Percentiles rank a stretch among this genome's conserved stretches.
Conservation (phyloP, 352 stramenopile species). For the Hyaloperonospora brassicae region DNA sequence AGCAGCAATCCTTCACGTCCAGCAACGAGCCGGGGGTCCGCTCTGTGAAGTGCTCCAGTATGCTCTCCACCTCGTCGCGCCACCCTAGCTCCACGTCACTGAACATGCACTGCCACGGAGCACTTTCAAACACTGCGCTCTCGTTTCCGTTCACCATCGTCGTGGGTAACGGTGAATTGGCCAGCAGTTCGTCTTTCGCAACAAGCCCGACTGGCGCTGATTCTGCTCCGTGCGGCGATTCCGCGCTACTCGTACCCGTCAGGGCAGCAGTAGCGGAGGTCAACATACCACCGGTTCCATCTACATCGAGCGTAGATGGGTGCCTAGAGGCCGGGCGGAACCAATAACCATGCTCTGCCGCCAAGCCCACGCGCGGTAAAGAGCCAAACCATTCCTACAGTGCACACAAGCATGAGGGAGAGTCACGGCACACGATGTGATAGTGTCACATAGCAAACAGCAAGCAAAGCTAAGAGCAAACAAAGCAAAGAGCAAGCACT, state of each 20-base stretch:
- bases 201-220: background rate
- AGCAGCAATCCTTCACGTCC: slow-evolving; percentile 81
- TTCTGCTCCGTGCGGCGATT: slow-evolving; percentile 10
- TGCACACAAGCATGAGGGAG: slow-evolving; percentile 5
- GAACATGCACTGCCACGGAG: slow-evolving; percentile 77
- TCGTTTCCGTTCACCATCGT: slow-evolving; percentile 10
- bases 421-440: background rate
- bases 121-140: slow-evolving; percentile 16
- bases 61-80: slow-evolving; percentile 69
- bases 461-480: too few relatives aligned
- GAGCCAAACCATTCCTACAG: slow-evolving; percentile 76
- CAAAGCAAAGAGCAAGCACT: too few relatives aligned
- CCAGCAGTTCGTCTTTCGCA: slow-evolving; percentile 15
- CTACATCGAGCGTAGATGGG: slow-evolving; percentile 17
- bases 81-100: slow-evolving; percentile 75
- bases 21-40: slow-evolving; percentile 78
- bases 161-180: slow-evolving; percentile 15
- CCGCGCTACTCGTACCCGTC: slow-evolving; percentile 9
- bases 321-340: slow-evolving; percentile 65
- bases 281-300: slow-evolving; percentile 5
- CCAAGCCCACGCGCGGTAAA: slow-evolving; percentile 62
- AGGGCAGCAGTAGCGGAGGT: slow-evolving; percentile 4
- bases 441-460: background rate
- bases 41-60: slow-evolving; percentile 84
- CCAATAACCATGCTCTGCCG: slow-evolving; percentile 78